Conservation (phyloP, 2,329 filamentous ascomycete genomes). For the Pseudogymnoascus sp. region DNA sequence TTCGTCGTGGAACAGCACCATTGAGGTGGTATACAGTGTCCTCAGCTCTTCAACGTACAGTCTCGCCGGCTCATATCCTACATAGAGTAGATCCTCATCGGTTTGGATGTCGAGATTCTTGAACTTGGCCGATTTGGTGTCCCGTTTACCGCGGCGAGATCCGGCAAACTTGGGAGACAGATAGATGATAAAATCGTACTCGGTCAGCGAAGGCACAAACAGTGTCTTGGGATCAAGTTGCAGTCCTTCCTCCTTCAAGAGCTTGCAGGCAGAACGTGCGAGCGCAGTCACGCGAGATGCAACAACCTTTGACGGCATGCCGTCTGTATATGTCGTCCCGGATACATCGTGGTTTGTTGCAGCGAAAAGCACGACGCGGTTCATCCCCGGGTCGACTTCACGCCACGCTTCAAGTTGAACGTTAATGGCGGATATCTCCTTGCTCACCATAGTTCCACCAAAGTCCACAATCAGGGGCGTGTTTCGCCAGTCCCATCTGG, state of each 20-base stretch:
- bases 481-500: constrained; percentile 85
- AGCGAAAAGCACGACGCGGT: constrained; percentile 70
- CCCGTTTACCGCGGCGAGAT: constrained; percentile 31
- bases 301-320: constrained; percentile 68
- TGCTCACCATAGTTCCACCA: constrained; percentile 51
- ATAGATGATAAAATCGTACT: constrained; percentile 82
- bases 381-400: constrained; percentile 81
- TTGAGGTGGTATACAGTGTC: constrained; percentile 54
- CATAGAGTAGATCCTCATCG: constrained; percentile 32
- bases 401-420: constrained; percentile 77
- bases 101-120: constrained; percentile 69
- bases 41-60: constrained; percentile 62
- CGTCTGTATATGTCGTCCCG: constrained; percentile 73
- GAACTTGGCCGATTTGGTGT: constrained; percentile 45
- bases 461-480: constrained; percentile 77
- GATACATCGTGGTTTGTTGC: constrained; percentile 71
- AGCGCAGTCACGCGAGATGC: constrained; percentile 76
- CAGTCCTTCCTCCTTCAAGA: constrained; percentile 46
- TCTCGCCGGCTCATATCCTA: constrained; percentile 52
- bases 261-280: constrained; percentile 64
- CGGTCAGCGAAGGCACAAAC: constrained; percentile 63
- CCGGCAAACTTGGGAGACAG: constrained; percentile 36
- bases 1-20: constrained; percentile 73
- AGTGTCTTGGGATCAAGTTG: constrained; percentile 49
- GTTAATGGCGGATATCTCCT: constrained; percentile 54